These are phyloP conservation scores for Cryptosporidium sp. DNA, from an alignment of 169 alveolate species.

Conservation along the genomic window DNA sequence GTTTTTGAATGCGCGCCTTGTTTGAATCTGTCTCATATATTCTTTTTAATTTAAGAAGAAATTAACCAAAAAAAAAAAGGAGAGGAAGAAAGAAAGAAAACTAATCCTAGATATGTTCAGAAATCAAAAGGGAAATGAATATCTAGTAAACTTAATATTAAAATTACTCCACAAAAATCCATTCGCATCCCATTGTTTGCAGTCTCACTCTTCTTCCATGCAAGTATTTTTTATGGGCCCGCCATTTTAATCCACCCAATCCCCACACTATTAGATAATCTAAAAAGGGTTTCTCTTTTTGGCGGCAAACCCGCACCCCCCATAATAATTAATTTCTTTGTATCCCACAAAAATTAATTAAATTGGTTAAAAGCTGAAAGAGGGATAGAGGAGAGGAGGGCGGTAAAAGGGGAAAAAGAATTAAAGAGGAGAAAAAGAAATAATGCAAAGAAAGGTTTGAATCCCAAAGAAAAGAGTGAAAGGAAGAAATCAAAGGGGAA, in stretches of 20 bases:
- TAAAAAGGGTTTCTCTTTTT: neutral
- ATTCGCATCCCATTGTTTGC: neutral
- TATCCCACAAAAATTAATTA: neutral
- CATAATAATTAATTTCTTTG: neutral
- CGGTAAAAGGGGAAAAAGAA: neutral
- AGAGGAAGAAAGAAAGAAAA: no score
- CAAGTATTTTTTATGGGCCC: neutral
- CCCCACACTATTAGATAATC: slow-evolving; percentile 6
- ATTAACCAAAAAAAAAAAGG: no score
- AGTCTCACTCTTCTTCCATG: neutral
- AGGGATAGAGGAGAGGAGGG: neutral
- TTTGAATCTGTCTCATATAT: neutral
- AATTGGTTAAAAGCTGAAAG: neutral
- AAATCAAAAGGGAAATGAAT: neutral
- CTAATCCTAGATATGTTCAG: no score
- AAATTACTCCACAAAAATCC: neutral
- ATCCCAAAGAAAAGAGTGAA: slow-evolving; percentile 4
- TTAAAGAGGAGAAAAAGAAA: slow-evolving; percentile 4
- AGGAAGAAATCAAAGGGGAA: slow-evolving; percentile 20
- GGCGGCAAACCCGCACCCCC: slow-evolving; percentile 5
- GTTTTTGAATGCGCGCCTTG: neutral
- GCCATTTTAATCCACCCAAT: neutral
- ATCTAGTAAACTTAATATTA: neutral
- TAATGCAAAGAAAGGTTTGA: neutral
- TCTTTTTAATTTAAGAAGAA: neutral